A percentile compares a stretch with the other conserved stretches of the same genome.
phyloP scores from a whole-genome alignment of 1,139 yeast genomes.

The Blastobotrys aristatus region DNA sequence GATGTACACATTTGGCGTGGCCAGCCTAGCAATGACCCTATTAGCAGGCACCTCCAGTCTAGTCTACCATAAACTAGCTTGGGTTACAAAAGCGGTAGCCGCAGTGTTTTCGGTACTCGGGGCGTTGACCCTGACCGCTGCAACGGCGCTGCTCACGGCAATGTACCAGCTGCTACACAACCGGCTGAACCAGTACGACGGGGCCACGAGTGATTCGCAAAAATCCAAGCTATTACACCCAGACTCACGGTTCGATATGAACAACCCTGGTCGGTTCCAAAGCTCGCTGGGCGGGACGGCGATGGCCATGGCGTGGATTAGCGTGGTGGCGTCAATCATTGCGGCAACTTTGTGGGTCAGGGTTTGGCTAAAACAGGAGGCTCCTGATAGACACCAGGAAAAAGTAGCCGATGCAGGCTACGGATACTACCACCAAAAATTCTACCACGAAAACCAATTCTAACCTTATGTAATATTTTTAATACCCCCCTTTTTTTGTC shows the following conservation, averaged over 20 bases:
- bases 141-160: not conserved
- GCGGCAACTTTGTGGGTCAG: conserved; percentile 1
- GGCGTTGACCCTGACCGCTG: not conserved
- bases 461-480: no score
- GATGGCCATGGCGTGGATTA: conserved; percentile 6
- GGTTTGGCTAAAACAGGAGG: not conserved
- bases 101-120: not conserved
- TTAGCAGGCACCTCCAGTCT: not conserved
- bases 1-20: not conserved
- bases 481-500: not conserved
- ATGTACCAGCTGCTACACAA: not conserved
- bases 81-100: not conserved
- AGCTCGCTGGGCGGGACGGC: conserved; percentile 3
- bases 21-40: not conserved
- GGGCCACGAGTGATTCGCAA: not conserved
- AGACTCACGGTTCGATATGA: not conserved
- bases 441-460: not conserved
- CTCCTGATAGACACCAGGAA: not conserved
- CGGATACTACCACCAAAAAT: not conserved
- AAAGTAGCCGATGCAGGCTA: not conserved
- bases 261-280: conserved; percentile 1
- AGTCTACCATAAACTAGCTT: not conserved
- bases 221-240: not conserved
- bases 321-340: not conserved
- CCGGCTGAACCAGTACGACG: conserved; percentile 5